Percentiles rank a stretch among this genome's conserved stretches.
Evolutionary conservation across 2,329 filamentous ascomycete genomes (phyloP).

Genomic region (Rhynchosporium graminicola): DNA sequence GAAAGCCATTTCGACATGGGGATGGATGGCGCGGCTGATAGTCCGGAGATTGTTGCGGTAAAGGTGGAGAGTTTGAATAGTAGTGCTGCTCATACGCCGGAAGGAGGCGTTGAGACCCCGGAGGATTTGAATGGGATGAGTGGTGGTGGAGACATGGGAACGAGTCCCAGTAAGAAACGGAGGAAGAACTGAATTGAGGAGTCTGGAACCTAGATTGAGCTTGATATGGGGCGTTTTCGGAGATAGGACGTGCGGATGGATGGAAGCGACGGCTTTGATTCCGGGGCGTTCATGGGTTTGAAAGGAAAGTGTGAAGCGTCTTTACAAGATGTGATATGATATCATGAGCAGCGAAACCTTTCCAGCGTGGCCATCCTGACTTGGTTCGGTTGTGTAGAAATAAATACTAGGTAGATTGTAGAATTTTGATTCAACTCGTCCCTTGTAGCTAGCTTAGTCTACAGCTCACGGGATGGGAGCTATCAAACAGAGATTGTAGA

Average conservation of each 20-base stretch:
- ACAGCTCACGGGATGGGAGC: too few relatives aligned
- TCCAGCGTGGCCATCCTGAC: background rate
- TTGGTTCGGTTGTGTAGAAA: background rate
- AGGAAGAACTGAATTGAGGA: slow-evolving; percentile 28
- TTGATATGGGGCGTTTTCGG: background rate
- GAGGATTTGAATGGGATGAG: slow-evolving; percentile 20
- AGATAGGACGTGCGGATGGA: background rate
- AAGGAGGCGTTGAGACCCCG: slow-evolving; percentile 22
- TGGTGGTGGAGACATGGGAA: too few relatives aligned
- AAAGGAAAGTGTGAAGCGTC: background rate
- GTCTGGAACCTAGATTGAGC: background rate
- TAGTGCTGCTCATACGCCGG: slow-evolving; percentile 32
- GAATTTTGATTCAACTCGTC: too few relatives aligned
- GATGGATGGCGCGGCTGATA: slow-evolving; percentile 35
- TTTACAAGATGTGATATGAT: background rate
- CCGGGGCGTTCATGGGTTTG: background rate
- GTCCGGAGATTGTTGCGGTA: slow-evolving; percentile 5
- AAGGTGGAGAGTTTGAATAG: slow-evolving; percentile 26
- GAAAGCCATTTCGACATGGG: slow-evolving; percentile 38
- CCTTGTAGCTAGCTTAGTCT: too few relatives aligned
- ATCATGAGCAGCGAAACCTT: background rate
- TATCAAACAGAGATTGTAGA: too few relatives aligned
- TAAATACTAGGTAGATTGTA: too few relatives aligned
- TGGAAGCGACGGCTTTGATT: background rate
- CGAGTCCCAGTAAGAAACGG: slow-evolving; percentile 33